A percentile compares a stretch with the other conserved stretches of the same genome.
Evolutionary conservation across 805 yeast species (phyloP).

Genomic region (Sporopachydermia quercuum): DNA sequence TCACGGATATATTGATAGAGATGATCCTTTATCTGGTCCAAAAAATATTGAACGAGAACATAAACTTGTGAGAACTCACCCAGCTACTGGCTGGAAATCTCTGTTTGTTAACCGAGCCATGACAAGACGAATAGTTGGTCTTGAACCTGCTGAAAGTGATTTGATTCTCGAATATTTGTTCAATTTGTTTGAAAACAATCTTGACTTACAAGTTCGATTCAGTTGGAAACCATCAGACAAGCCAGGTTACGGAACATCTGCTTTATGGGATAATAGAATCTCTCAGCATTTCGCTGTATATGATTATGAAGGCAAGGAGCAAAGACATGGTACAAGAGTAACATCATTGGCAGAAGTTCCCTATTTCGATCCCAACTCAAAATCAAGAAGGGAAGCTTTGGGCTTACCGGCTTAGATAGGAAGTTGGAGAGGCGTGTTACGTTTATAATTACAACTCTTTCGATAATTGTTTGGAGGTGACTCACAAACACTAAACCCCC

Average conservation of each 20-base stretch:
- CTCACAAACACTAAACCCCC: too few species aligned
- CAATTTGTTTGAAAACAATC: slow-evolving; percentile 31
- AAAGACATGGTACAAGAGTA: slow-evolving; percentile 39
- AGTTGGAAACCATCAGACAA: slow-evolving; percentile 35
- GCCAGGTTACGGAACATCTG: slow-evolving; percentile 32
- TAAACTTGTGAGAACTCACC: slow-evolving; percentile 49
- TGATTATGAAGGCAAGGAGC: slow-evolving; percentile 29
- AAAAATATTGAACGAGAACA: slow-evolving; percentile 39
- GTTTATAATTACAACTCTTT: too few species aligned
- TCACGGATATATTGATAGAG: slow-evolving; percentile 27
- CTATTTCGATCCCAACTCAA: slow-evolving; percentile 30
- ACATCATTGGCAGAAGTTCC: slow-evolving; percentile 42
- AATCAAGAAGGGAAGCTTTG: slow-evolving; percentile 27
- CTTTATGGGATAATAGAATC: slow-evolving; percentile 46
- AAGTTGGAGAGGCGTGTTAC: too few species aligned
- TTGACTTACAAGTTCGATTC: slow-evolving; percentile 41
- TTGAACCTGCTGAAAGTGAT: slow-evolving; percentile 35
- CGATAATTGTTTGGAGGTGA: too few species aligned
- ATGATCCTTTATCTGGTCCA: slow-evolving; percentile 31
- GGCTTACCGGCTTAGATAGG: too few species aligned
- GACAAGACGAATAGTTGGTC: slow-evolving; percentile 37
- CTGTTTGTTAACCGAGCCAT: slow-evolving; percentile 36
- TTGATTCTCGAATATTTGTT: slow-evolving; percentile 31
- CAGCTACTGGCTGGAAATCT: slow-evolving; percentile 49
- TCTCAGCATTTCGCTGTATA: slow-evolving; percentile 39